A percentile compares a stretch with the other conserved stretches of the same genome.
Conservation (phyloP, 768 basidiomycete species). For the Boletus vinaceobasis region DNA sequence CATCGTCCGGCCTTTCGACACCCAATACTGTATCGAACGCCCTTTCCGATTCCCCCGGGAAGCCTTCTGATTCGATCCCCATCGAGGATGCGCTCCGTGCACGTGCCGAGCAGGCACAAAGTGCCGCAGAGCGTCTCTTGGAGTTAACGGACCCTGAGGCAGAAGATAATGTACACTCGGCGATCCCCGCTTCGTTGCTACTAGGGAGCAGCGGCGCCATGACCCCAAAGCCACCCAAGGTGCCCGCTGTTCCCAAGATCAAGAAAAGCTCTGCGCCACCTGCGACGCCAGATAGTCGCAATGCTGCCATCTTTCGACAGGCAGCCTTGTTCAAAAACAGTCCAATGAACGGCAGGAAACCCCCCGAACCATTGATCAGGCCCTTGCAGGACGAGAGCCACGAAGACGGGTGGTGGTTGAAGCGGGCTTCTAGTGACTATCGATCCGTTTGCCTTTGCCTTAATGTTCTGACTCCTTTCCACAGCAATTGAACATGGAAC, state of each 20-base stretch:
- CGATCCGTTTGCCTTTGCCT: neutral
- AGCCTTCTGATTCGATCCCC: slow-evolving; percentile 45
- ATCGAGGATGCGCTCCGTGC: slow-evolving; percentile 85
- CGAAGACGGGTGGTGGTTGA: slow-evolving; percentile 83
- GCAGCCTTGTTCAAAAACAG: slow-evolving; percentile 82
- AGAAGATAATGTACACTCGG: slow-evolving; percentile 47
- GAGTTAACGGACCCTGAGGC: slow-evolving; percentile 84
- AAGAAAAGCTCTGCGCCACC: slow-evolving; percentile 40
- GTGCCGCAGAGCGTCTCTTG: slow-evolving; percentile 82
- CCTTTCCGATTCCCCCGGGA: slow-evolving; percentile 50
- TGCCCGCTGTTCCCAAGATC: slow-evolving; percentile 33
- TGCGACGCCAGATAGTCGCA: slow-evolving; percentile 63
- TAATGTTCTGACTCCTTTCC: slow-evolving; percentile 8
- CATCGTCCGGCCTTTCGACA: slow-evolving; percentile 49
- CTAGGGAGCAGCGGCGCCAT: slow-evolving; percentile 38
- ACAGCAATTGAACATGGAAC: slow-evolving; percentile 44
- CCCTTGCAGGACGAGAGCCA: slow-evolving; percentile 64
- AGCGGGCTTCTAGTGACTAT: slow-evolving; percentile 64
- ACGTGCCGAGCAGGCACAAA: slow-evolving; percentile 90
- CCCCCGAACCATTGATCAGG: slow-evolving; percentile 59
- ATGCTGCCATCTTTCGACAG: slow-evolving; percentile 59
- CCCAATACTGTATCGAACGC: slow-evolving; percentile 55
- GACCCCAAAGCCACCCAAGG: slow-evolving; percentile 38
- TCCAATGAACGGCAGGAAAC: slow-evolving; percentile 53
- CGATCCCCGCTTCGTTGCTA: slow-evolving; percentile 54